Percentiles rank a stretch among this genome's conserved stretches.
phyloP scores from a whole-genome alignment of 1,284 basidiomycete species.

The Pseudozyma pruni region DNA sequence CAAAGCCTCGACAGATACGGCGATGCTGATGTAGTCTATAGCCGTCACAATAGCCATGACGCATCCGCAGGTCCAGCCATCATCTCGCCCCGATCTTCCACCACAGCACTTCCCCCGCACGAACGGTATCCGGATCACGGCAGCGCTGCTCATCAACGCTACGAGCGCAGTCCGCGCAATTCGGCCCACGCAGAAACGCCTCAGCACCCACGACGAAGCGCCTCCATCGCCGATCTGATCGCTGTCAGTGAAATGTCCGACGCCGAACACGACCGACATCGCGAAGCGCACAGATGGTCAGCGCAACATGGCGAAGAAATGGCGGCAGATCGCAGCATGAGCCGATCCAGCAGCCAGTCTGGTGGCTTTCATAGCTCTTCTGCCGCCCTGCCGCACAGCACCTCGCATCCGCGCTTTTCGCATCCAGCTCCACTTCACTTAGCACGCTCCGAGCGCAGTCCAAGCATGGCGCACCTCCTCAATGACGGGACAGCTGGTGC shows the following conservation, averaged over 20 bases:
- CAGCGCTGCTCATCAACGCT: constrained; percentile 11
- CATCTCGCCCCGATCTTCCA: constrained; percentile 21
- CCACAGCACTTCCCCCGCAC: constrained; percentile 6
- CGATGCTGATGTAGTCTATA: constrained; percentile 7
- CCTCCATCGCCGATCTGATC: constrained; percentile 46
- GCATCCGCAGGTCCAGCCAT: not conserved
- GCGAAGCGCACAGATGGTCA: constrained; percentile 9
- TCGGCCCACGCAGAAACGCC: constrained; percentile 18
- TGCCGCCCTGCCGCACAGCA: constrained; percentile 5
- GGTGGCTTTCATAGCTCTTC: constrained; percentile 20
- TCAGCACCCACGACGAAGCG: constrained; percentile 27
- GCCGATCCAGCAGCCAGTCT: constrained; percentile 42
- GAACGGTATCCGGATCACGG: constrained; percentile 14
- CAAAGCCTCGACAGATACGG: constrained; percentile 16
- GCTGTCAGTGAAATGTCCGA: constrained; percentile 45
- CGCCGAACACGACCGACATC: constrained; percentile 31
- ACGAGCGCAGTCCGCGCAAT: constrained; percentile 16
- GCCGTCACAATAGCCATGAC: constrained; percentile 12
- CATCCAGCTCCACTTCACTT: constrained; percentile 16
- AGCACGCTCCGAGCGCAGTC: constrained; percentile 39
- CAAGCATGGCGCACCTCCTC: constrained; percentile 50
- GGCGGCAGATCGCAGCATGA: constrained; percentile 31
- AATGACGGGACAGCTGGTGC: constrained; percentile 49
- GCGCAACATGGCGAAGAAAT: constrained; percentile 20
- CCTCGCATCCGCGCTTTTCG: constrained; percentile 27